Evolutionary conservation across 2,329 filamentous ascomycete species (phyloP).

Genomic region (Tolypocladium ophioglossoides): DNA sequence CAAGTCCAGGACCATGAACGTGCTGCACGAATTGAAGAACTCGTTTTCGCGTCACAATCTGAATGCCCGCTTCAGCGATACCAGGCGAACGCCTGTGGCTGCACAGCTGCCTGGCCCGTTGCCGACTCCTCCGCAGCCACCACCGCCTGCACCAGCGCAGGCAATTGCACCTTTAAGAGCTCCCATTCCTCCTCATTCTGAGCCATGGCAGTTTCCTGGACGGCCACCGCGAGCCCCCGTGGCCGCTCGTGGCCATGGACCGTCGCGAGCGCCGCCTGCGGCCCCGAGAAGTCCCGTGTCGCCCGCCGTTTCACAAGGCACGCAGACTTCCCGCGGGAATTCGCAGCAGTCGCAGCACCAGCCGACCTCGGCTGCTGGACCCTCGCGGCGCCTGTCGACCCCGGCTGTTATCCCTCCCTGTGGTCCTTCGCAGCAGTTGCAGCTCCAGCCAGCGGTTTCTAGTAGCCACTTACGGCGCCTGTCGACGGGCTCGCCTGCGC

Average conservation of each 20-base stretch:
- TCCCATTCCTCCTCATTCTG: background rate
- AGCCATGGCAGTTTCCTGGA: background rate
- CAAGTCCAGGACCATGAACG: conserved; percentile 33
- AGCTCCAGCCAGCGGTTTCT: background rate
- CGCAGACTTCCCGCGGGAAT: background rate
- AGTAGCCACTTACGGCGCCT: background rate
- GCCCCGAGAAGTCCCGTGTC: background rate
- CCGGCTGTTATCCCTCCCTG: background rate
- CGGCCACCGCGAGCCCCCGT: background rate
- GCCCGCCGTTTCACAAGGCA: background rate
- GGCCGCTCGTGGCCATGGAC: background rate
- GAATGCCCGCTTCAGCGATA: background rate
- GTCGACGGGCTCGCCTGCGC: background rate
- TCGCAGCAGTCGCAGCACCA: background rate
- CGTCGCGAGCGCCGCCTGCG: background rate
- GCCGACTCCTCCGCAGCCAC: background rate
- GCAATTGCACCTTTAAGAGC: background rate
- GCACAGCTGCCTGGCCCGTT: background rate
- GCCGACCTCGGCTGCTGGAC: background rate
- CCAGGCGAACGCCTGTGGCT: background rate
- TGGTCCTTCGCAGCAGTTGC: background rate
- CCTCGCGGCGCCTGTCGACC: background rate
- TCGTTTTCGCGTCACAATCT: conserved; percentile 28
- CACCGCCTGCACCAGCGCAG: background rate
- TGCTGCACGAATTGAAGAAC: conserved; percentile 33